Conservation (phyloP, 2,329 filamentous ascomycete genomes). For the Colletotrichum sp. region DNA sequence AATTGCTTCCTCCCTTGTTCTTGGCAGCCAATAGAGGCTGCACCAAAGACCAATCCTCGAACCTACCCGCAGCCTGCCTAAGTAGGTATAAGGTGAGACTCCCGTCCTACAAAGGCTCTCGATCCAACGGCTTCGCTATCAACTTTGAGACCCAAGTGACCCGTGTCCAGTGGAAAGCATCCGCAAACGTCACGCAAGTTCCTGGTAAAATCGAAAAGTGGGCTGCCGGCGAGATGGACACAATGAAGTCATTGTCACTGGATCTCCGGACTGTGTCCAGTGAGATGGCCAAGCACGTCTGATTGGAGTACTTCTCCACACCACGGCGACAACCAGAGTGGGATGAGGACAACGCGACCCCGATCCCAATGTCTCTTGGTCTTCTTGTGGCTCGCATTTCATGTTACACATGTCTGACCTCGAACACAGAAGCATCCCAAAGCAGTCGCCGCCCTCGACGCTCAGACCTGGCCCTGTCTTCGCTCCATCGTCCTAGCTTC, state of each 20-base stretch:
- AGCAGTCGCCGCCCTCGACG: neutral
- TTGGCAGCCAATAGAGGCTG: neutral
- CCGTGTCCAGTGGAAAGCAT: neutral
- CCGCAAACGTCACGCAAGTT: neutral
- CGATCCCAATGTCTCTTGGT: neutral
- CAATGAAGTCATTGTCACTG: neutral
- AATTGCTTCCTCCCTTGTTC: neutral
- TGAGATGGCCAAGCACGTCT: neutral
- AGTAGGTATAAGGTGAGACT: neutral
- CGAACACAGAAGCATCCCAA: neutral
- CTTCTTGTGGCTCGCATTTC: neutral
- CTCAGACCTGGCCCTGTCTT: neutral
- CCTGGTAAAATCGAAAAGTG: neutral
- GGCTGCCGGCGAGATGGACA: neutral
- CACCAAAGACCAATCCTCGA: neutral
- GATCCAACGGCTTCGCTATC: neutral
- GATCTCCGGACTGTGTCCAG: neutral
- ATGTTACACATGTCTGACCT: neutral
- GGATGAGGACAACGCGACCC: neutral
- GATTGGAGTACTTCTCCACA: slow-evolving; percentile 6
- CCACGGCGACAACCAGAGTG: neutral
- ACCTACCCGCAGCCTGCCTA: neutral
- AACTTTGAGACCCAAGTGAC: neutral
- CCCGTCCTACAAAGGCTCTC: neutral
- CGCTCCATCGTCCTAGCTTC: neutral